Evolutionary conservation across 495 filamentous ascomycete species (phyloP), one percentile per base, ranked within the genome.

Genomic region (Hypomontagnella monticulosa): DNA sequence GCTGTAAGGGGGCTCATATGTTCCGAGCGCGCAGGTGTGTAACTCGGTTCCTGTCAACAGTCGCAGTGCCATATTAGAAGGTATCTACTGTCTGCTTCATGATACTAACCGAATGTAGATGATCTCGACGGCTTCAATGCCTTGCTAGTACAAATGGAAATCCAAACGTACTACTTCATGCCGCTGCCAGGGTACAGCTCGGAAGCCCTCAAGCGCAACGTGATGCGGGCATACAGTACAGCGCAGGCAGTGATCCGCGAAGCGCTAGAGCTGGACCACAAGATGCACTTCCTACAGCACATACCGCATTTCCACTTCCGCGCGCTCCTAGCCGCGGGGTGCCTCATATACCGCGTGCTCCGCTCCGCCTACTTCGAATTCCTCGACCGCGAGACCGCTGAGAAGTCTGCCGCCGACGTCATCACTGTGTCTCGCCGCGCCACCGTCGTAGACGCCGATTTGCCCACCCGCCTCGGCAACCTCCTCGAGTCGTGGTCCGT

Each of bases 141-240:
- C 6, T 55, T 80, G 4, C 73, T 78, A 0, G 75, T 78, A 7
- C 72, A 71, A 23, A 73, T 81, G 6, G 79, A 81, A 9, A 79
- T 81, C 47, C 79, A 81, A 47, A 70, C 69, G 10, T 81, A 75
- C 70, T 81, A 81, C 70, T 71, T 81, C 57, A 77, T 80, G 62
- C 78, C 78, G 23, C 63, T 73, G 1, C 73, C 76, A 1, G 71
- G 70, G 42, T 73, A 71, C 57, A 61, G 61, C 67, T 36, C 67
- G 9, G 75, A 73, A 18, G 67, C 74, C n/a, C 68, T 80, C 4
- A 78, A 77, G 51, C 74, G 76, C 30, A 75, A 76, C 58, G 59
- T 80, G 4, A 61, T 80, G 40, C 79, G 78, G 1, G 63, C 74
- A 46, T 80, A 76, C 69, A 73, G 63, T 44, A 80, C 79, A 2